A percentile compares a stretch with the other conserved stretches of the same genome.
Evolutionary conservation across 2,329 filamentous ascomycete species (phyloP).

Genomic region (Ascochyta pisi): DNA sequence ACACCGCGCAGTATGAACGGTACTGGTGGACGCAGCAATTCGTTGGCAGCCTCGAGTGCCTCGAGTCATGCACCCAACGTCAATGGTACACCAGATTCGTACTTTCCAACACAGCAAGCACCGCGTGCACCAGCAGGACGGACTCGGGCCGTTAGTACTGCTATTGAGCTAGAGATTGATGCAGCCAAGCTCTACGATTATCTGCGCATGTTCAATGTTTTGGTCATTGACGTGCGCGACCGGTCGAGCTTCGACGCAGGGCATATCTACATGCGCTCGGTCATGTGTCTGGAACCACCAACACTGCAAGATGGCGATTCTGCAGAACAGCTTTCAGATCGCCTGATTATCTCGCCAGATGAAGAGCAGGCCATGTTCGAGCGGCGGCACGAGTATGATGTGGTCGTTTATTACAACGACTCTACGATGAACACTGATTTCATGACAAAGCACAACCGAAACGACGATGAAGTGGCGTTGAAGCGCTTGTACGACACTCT

Average conservation of each 20-base stretch:
- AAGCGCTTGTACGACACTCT: conserved; percentile 79
- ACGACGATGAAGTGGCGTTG: conserved; percentile 60
- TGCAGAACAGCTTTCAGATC: conserved; percentile 69
- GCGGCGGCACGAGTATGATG: conserved; percentile 75
- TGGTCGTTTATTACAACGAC: conserved; percentile 92
- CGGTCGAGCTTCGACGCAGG: conserved; percentile 85
- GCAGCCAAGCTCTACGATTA: conserved; percentile 75
- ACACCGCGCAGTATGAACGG: conserved; percentile 69
- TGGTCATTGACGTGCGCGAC: conserved; percentile 85
- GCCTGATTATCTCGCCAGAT: conserved; percentile 73
- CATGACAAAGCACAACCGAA: conserved; percentile 55
- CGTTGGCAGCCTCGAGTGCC: conserved; percentile 52
- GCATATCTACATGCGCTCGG: conserved; percentile 82
- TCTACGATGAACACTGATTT: conserved; percentile 65
- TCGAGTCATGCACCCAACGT: conserved; percentile 47
- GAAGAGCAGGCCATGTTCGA: conserved; percentile 78
- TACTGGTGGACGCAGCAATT: conserved; percentile 61
- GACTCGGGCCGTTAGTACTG: conserved; percentile 57
- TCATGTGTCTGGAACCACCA: conserved; percentile 90
- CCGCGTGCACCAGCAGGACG: conserved; percentile 23
- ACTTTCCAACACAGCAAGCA: conserved; percentile 48
- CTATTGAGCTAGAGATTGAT: conserved; percentile 67
- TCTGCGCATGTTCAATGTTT: conserved; percentile 70
- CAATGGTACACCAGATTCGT: conserved; percentile 49
- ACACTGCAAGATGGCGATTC: conserved; percentile 72